Evolutionary conservation across 2,329 filamentous ascomycete genomes (phyloP), one percentile per base, ranked within the genome.

Genomic region (Hymenoscyphus fructigenus): DNA sequence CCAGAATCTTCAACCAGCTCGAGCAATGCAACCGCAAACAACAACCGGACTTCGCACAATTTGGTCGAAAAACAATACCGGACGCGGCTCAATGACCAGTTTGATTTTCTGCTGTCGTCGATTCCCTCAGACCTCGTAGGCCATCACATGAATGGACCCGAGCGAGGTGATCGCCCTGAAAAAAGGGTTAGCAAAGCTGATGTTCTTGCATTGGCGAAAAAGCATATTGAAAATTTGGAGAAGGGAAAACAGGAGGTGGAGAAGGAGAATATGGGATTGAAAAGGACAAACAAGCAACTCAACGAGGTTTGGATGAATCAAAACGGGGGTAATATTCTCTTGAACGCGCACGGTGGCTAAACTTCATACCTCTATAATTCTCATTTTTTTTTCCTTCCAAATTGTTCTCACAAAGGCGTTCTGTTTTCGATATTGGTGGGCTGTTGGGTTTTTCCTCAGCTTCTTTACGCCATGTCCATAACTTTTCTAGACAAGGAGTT

Each of bases 61-160:
- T 34, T 57, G 55, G 55, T 57, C 12, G 55, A 57, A 17, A 57
- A 57, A 20, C 55, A 57, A 34, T 57, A 57, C n/a, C 55, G 55
- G 6, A 57, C 26, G 3, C 55, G 55, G 17, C 5, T 57, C 23
- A 57, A 57, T 17, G 55, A 57, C 14, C 55, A 34, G 9, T 34
- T 57, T 29, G 55, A 57, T 32, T 9, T 17, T 34, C 28, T 57
- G 3, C n/a, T 57, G 23, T 57, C 28, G 12, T 34, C 55, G 26
- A 57, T 57, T 34, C 55, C 55, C 14, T 20, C 26, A 1, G 26
- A 57, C 5, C 15, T 57, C 10, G 3, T 34, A 17, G 55, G 26
- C 14, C 5, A 29, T 9, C 55, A 57, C 14, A 57, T 57, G 15
- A 34, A 57, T 57, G 55, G 28, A 12, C 29, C 29, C 15, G 17